phyloP scores from a whole-genome alignment of 1,284 basidiomycete species.

The Hymenochaete sp. region DNA sequence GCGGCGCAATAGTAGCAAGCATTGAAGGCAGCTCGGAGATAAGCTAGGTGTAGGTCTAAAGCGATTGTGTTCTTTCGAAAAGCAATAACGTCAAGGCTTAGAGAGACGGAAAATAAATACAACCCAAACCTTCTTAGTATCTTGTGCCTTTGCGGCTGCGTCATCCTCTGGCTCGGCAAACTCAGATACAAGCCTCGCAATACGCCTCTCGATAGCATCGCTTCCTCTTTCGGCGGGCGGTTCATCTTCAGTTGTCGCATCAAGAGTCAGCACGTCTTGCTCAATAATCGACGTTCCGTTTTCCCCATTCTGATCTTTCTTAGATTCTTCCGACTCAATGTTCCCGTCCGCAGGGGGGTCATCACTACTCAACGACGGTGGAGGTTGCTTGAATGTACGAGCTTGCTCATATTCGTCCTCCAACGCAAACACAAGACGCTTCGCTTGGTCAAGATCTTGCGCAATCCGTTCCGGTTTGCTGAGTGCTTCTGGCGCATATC shows the following conservation, averaged over 20 bases:
- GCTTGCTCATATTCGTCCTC: constrained; percentile 59
- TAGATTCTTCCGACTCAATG: constrained; percentile 24
- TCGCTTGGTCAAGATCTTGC: constrained; percentile 71
- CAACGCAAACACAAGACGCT: constrained; percentile 57
- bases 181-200: constrained; percentile 65
- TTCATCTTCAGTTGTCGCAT: constrained; percentile 43
- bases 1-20: constrained; percentile 95
- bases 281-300: constrained; percentile 29
- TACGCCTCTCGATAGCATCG: constrained; percentile 63
- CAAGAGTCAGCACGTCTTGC: constrained; percentile 38
- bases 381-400: constrained; percentile 36
- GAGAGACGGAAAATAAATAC: neutral
- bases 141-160: constrained; percentile 53
- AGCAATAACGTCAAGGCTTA: neutral
- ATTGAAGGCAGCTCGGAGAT: constrained; percentile 77
- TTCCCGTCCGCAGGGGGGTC: constrained; percentile 26
- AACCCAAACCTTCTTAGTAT: constrained; percentile 55
- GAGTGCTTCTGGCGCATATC: constrained; percentile 73
- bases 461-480: constrained; percentile 69
- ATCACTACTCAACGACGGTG: constrained; percentile 21
- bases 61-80: constrained; percentile 52
- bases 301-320: constrained; percentile 17
- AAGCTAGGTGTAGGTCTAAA: constrained; percentile 79
- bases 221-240: constrained; percentile 54
- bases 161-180: constrained; percentile 52